Percentiles rank a stretch among this genome's conserved stretches.
phyloP scores from a whole-genome alignment of 2,329 filamentous ascomycete genomes.

The Calonectria henricotiae region DNA sequence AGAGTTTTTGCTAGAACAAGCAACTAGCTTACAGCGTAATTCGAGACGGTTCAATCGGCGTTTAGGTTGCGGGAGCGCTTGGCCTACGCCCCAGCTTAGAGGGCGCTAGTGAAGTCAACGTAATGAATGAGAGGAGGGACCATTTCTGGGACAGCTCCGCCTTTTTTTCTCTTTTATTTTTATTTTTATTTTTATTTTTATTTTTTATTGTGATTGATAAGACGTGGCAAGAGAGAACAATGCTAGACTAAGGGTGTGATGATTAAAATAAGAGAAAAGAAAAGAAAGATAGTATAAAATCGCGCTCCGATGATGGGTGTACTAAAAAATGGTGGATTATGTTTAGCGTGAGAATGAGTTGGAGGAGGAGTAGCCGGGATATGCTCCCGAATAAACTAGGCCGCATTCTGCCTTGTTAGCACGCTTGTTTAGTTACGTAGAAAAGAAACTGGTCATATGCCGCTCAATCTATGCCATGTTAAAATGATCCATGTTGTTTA shows the following conservation, averaged over 20 bases:
- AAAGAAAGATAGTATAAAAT: neutral
- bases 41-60: neutral
- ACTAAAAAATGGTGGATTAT: neutral
- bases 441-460: too few species aligned
- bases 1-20: neutral
- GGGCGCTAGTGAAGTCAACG: conserved; percentile 4
- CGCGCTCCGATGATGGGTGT: neutral
- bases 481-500: too few species aligned
- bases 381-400: too few species aligned
- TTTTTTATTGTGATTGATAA: neutral
- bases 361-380: too few species aligned
- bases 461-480: too few species aligned
- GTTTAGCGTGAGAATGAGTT: too few species aligned
- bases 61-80: neutral
- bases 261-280: neutral
- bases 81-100: neutral
- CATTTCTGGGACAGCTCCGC: neutral
- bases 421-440: too few species aligned
- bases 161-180: neutral
- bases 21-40: neutral
- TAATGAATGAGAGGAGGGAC: neutral
- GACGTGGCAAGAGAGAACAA: conserved; percentile 8
- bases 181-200: too few species aligned
- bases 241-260: neutral
- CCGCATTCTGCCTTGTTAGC: too few species aligned